A percentile compares a stretch with the other conserved stretches of the same genome.
Evolutionary conservation across 805 yeast species (phyloP).

Genomic region (Danielozyma ontarioensis): DNA sequence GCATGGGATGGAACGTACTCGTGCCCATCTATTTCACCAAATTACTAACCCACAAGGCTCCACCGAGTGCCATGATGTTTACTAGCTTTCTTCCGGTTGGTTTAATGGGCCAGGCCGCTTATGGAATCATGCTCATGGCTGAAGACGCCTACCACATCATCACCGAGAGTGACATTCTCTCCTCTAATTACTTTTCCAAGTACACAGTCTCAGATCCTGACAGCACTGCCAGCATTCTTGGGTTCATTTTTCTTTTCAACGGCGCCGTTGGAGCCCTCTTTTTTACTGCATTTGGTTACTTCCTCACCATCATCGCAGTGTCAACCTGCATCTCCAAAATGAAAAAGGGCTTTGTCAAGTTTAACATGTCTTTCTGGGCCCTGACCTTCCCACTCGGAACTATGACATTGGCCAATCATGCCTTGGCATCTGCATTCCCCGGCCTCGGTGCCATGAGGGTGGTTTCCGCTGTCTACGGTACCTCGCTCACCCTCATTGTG

Average conservation of each 20-base stretch:
- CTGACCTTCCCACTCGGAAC: conserved; percentile 87
- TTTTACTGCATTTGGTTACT: conserved; percentile 55
- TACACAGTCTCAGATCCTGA: conserved; percentile 6
- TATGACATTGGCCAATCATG: conserved; percentile 53
- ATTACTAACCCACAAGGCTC: conserved; percentile 52
- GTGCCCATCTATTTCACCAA: conserved; percentile 57
- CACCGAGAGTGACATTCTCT: conserved; percentile 7
- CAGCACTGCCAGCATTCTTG: conserved; percentile 8
- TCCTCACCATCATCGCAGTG: conserved; percentile 36
- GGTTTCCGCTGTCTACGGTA: conserved; percentile 57
- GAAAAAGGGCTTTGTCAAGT: conserved; percentile 14
- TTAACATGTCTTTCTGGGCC: conserved; percentile 53
- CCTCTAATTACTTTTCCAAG: conserved; percentile 13
- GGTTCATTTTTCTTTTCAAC: conserved; percentile 9
- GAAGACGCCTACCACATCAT: conserved; percentile 27
- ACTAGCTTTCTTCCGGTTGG: conserved; percentile 79
- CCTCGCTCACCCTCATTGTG: conserved; percentile 40
- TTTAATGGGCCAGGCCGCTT: conserved; percentile 81
- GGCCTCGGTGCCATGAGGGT: conserved; percentile 56
- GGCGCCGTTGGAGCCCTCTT: conserved; percentile 29
- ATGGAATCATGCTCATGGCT: conserved; percentile 56
- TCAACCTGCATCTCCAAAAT: conserved; percentile 38
- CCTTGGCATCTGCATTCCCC: conserved; percentile 31
- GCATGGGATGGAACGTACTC: conserved; percentile 48
- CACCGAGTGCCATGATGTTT: conserved; percentile 50